Evolutionary conservation across 1,139 yeast species (phyloP).

Genomic region (Zygosaccharomyces sapae): DNA sequence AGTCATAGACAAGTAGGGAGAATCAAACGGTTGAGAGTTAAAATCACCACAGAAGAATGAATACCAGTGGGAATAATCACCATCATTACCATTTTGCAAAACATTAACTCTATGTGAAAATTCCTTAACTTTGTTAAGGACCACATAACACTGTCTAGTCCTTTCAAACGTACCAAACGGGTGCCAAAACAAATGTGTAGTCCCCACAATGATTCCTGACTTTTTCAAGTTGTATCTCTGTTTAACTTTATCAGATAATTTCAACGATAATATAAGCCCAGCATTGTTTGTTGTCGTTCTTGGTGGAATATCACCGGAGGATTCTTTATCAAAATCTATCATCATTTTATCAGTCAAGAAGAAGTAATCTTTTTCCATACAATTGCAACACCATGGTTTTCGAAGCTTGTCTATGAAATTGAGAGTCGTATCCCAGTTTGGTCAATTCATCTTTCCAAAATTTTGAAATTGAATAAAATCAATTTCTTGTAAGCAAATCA

Average conservation of each 20-base stretch:
- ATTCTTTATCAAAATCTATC: constrained; percentile 60
- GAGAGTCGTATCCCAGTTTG: constrained; percentile 55
- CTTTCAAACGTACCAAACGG: constrained; percentile 90
- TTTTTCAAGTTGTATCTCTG: constrained; percentile 37
- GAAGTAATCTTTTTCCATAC: constrained; percentile 51
- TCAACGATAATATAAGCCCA: constrained; percentile 58
- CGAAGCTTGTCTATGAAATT: constrained; percentile 53
- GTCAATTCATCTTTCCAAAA: constrained; percentile 60
- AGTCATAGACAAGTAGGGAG: constrained; percentile 74
- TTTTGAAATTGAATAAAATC: constrained; percentile 59
- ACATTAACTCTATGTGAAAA: constrained; percentile 46
- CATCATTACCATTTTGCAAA: constrained; percentile 31
- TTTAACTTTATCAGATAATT: constrained; percentile 41
- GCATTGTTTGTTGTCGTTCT: constrained; percentile 66
- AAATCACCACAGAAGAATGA: constrained; percentile 73
- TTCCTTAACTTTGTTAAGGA: constrained; percentile 52
- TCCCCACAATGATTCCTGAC: constrained; percentile 65
- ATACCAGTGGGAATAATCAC: constrained; percentile 26
- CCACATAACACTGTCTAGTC: constrained; percentile 71
- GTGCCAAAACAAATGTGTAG: constrained; percentile 91
- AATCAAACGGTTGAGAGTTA: constrained; percentile 81
- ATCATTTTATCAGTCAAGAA: constrained; percentile 47
- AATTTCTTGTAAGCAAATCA: constrained; percentile 78
- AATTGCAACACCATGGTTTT: constrained; percentile 80
- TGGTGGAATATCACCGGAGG: constrained; percentile 45